Evolutionary conservation across 2,329 filamentous ascomycete genomes (phyloP), one percentile per base, ranked within the genome.

Genomic region (Ophiostoma novo-ulmi): DNA sequence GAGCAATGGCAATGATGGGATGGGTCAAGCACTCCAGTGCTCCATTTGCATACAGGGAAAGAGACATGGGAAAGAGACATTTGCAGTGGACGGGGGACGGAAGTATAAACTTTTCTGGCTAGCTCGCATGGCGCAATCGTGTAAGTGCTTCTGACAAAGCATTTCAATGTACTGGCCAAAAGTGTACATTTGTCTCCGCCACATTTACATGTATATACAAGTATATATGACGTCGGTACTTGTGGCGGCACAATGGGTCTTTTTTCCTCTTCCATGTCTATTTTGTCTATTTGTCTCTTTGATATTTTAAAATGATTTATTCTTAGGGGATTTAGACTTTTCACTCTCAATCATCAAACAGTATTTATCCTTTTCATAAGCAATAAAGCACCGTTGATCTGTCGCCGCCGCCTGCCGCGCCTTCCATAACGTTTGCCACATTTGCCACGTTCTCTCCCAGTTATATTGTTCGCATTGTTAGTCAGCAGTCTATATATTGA

Each of bases 101-200:
- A 69, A 68, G 69, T 70, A 69, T 69, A 72, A 70, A 67, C 71
- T 36, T 67, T 69, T 70, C 20, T 38, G 17, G 58, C 69, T 74
- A 74, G 73, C 73, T 74, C 73, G 72, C 70, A 74, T 74, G 73
- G 73, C 73, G 73, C 73, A 70, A 74, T 74, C 71, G 71, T 72
- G 72, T 72, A 72, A 72, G 71, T 72, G 67, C 65, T 20, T 39
- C 35, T 69, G 61, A 70, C 69, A 64, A 69, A 70, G 71, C 67
- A 69, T n/a, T 36, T 14, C 1, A 20, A 13, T 22, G 26, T 61
- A 31, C 13, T 17, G 17, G 6, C 8, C 5, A 3, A 1, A 20
- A 35, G 14, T 10, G 26, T 61, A 61, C 58, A 0, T 61, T 0
- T 5, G 3, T 22, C 13, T 20, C 1, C 26, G 6, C 22, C 1